Conservation (phyloP, 2,329 filamentous ascomycete genomes). For the Drechslerella stenobrocha region DNA sequence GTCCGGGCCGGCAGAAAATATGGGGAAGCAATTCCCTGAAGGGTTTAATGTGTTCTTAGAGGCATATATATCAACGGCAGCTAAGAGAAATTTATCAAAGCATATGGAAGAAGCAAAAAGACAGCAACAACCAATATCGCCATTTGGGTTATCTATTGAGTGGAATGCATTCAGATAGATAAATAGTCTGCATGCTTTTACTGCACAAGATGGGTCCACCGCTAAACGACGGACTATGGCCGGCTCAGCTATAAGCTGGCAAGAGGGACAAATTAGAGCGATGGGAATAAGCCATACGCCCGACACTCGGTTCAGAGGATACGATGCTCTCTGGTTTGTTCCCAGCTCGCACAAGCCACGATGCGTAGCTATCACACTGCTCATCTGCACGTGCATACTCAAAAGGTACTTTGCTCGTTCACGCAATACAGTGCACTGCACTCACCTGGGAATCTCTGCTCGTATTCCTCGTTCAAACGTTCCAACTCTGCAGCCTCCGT, state of each 20-base stretch:
- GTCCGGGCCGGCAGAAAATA: constrained; percentile 6
- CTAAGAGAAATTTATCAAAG: background rate
- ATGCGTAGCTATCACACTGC: too few relatives aligned
- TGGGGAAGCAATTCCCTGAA: constrained; percentile 16
- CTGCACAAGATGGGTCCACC: background rate
- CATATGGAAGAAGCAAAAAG: background rate
- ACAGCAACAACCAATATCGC: background rate
- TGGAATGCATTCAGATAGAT: constrained; percentile 1
- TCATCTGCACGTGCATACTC: too few relatives aligned
- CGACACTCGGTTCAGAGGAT: constrained; percentile 1
- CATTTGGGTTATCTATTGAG: background rate
- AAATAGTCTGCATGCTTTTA: constrained; percentile 21
- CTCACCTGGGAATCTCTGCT: constrained; percentile 52
- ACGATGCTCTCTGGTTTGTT: too few relatives aligned
- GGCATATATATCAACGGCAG: background rate
- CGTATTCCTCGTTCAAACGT: constrained; percentile 52
- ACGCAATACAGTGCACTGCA: constrained; percentile 5
- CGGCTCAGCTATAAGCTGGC: background rate
- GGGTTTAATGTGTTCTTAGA: constrained; percentile 3
- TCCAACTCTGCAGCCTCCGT: constrained; percentile 51
- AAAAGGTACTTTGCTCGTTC: background rate
- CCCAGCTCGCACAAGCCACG: too few relatives aligned
- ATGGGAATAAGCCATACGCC: background rate
- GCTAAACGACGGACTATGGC: background rate
- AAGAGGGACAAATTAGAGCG: background rate